Percentiles rank a stretch among this genome's conserved stretches.
These are phyloP conservation scores for Carallia pectinifolia DNA, from an alignment of 345 rosid species.

Conservation along the genomic window DNA sequence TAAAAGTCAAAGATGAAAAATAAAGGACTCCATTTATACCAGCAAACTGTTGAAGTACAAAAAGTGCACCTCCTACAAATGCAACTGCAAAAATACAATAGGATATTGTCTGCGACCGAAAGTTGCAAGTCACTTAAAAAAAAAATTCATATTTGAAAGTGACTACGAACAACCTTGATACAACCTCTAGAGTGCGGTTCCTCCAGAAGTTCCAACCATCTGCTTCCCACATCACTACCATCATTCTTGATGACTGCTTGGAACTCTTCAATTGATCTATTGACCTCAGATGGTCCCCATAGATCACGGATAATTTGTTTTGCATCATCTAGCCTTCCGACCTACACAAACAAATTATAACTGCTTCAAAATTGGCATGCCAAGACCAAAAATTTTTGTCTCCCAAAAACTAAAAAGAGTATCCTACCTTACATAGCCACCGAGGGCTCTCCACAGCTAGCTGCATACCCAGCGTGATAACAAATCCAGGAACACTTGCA, in stretches of 20 bases:
- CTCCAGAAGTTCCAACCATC: conserved; percentile 70
- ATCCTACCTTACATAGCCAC: conserved; percentile 74
- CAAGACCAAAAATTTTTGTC: conserved; percentile 8
- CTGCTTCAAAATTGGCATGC: conserved; percentile 13
- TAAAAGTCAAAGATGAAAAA: conserved; percentile 74
- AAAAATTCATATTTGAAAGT: not conserved
- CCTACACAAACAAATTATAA: conserved; percentile 33
- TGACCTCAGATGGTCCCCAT: conserved; percentile 70
- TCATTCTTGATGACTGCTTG: conserved; percentile 52
- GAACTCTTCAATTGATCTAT: conserved; percentile 53
- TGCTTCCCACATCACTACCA: conserved; percentile 48
- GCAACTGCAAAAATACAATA: conserved; percentile 53
- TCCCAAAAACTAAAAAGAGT: conserved; percentile 1
- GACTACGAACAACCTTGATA: conserved; percentile 43
- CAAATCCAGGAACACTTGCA: conserved; percentile 59
- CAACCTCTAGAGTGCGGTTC: conserved; percentile 82
- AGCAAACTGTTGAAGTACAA: conserved; percentile 73
- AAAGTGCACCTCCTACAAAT: conserved; percentile 65
- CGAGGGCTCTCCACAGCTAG: conserved; percentile 84
- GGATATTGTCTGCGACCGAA: not conserved
- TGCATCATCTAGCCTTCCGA: conserved; percentile 59
- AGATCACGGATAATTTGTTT: conserved; percentile 47
- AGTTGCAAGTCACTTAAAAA: not conserved
- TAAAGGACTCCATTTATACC: conserved; percentile 86
- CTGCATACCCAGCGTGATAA: conserved; percentile 66